A percentile compares a stretch with the other conserved stretches of the same genome.
Evolutionary conservation across 768 basidiomycete genomes (phyloP).

Genomic region (Calocera cornea): DNA sequence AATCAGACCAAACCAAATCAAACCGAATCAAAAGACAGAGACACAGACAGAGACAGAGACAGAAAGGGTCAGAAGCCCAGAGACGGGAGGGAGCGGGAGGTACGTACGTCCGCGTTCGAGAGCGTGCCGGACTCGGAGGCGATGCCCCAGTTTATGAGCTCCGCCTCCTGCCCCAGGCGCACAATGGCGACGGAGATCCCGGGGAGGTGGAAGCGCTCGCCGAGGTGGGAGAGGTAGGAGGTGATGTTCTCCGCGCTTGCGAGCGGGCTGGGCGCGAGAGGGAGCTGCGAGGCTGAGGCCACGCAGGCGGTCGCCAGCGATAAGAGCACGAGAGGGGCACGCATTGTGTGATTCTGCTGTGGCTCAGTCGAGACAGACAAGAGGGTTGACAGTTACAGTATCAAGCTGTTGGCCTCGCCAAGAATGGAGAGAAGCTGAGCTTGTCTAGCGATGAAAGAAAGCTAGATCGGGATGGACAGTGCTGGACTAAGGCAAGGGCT

Average conservation of each 20-base stretch:
- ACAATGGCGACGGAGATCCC: slow-evolving; percentile 25
- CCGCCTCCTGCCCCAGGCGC: slow-evolving; percentile 17
- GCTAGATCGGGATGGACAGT: too few relatives aligned
- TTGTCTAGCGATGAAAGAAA: too few relatives aligned
- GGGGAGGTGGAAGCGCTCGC: slow-evolving; percentile 16
- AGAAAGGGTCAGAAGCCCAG: background rate
- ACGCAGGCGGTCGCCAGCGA: background rate
- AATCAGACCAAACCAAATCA: too few relatives aligned
- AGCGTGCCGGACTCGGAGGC: slow-evolving; percentile 25
- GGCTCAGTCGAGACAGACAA: too few relatives aligned
- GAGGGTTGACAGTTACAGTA: too few relatives aligned
- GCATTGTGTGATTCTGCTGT: background rate
- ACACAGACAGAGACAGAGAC: too few relatives aligned
- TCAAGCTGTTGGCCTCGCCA: too few relatives aligned
- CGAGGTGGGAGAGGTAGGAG: background rate
- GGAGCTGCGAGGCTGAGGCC: background rate
- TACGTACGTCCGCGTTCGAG: slow-evolving; percentile 25
- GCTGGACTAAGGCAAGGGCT: too few relatives aligned
- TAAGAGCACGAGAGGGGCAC: background rate
- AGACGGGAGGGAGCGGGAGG: background rate
- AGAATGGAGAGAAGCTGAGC: too few relatives aligned
- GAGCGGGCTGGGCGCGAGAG: background rate
- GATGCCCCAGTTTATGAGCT: slow-evolving; percentile 26
- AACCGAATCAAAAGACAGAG: too few relatives aligned
- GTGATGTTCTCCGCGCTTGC: background rate